Evolutionary conservation across 345 rosid genomes (phyloP), one percentile per base, ranked within the genome.

Genomic region (Adansonia digitata): DNA sequence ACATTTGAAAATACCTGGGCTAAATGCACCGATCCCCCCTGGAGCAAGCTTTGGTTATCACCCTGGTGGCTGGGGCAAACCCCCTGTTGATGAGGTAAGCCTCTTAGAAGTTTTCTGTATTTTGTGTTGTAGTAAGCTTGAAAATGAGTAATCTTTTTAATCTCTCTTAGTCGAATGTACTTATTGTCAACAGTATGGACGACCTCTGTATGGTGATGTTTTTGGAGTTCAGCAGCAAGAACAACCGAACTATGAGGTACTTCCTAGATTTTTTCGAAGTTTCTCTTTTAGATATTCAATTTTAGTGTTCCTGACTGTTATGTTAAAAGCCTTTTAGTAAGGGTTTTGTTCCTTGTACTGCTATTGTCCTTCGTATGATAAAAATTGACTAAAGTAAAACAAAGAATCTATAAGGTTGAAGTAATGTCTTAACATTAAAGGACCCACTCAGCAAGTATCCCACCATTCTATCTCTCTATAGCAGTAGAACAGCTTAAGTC

Each of bases 21-120:
- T 94, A 1, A 94, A 93, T 87, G 97, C 98, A 73, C 98, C 98
- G 45, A 94, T 94, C 77, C 98, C 98, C 9, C 87, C 80, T 65
- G 98, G 98, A 79, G 93, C 98, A 73, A 92, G 92, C 85, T 94
- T 94, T 82, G 98, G 98, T 49, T 94, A 89, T 74, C 97, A 92
- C 78, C 84, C 96, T 77, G 98, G 98, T 78, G 98, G 98, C 82
- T 92, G 98, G 98, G 98, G 98, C 62, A 94, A 94, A 84, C 98
- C 98, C 81, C 98, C 98, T 71, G 98, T 94, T 74, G 98, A 94
- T 73, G 98, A 94, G 80, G 98, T 91, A 86, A 80, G 83, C 27
- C 71, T 15, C 56, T 61, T 68, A 35, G 46, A 8, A 52, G 62
- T 52, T 71, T 22, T 68, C 18, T 15, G 31, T 49, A 6, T 48